Base-by-base conservation (phyloP, 2,329 filamentous ascomycete genomes). In the Cladosporium phlei region DNA sequence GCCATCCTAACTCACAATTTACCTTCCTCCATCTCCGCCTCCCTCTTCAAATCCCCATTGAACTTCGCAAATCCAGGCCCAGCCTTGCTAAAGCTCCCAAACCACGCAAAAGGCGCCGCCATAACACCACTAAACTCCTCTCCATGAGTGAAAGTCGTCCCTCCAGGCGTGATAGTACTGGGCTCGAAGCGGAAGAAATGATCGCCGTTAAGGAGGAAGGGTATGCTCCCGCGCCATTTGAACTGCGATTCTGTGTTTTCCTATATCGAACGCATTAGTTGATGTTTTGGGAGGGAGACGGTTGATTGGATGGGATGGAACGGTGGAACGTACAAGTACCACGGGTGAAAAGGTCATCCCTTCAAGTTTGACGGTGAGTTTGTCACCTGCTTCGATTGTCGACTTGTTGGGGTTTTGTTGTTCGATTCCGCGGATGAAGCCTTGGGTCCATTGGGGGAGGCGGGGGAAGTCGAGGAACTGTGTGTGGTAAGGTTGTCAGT, bases 381-480 rank as follows among this genome's bases (percentile, higher is more conserved):
- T 48, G 22, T 54, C 52, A 40, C 52, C 52, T 19, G 25, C 6
- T 20, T 48, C 30, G 21, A 39, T 29, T 4, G 17, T 14, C 3
- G 32, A 21, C 27, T 48, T 50, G 8, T 39, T n/a, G 27, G 16
- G 27, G 4, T 12, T 29, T 38, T 46, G 45, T 10, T 22, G 16
- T 5, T 40, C 16, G 42, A 52, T 47, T 14, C 34, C 45, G 29
- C 44, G 46, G 45, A 52, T 46, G 19, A 38, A 22, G 3, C 22
- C 32, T 40, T 48, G 30, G 38, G 34, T 32, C 49, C 49, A 55
- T 17, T 20, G 12, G 14, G 53, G 37, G 10, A 43, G 16, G 3
- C 27, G 24, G 5, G 53, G 12, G 30, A 55, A 55, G 45, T 55
- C 49, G 38, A 55, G 45, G 40, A 53, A 47, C 52, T 52, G 10